These are phyloP conservation scores for Hevea brasiliensis DNA, from an alignment of 345 rosid genomes.

Conservation along the genomic window DNA sequence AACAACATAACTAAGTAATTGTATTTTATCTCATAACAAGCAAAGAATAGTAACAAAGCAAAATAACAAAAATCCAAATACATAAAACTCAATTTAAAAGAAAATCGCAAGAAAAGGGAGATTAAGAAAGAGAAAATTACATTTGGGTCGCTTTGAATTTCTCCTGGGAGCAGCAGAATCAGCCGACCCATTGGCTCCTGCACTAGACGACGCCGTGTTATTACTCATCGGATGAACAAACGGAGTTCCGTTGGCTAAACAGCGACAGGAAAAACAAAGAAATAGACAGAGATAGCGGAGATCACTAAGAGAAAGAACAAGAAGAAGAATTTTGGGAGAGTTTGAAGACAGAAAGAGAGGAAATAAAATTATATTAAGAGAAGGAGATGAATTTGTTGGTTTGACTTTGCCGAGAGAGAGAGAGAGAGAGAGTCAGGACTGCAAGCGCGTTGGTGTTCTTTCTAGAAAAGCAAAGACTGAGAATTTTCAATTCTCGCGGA, in stretches of 20 bases:
- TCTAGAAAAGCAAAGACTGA: too few species aligned
- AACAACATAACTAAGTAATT: background rate
- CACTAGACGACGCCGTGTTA: conserved; percentile 64
- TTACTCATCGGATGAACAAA: conserved; percentile 23
- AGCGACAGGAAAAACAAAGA: background rate
- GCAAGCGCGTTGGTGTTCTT: too few species aligned
- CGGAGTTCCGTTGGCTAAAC: background rate
- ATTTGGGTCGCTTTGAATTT: conserved; percentile 93
- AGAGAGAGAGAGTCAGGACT: too few species aligned
- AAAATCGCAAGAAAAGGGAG: background rate
- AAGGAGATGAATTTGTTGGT: too few species aligned
- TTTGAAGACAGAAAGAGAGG: too few species aligned
- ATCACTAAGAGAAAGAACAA: background rate
- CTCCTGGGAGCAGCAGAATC: conserved; percentile 72
- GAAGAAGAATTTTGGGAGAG: background rate
- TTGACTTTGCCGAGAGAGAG: too few species aligned
- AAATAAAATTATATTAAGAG: too few species aligned
- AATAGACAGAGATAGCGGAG: background rate
- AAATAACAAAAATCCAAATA: background rate
- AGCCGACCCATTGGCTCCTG: conserved; percentile 65
- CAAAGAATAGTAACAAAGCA: background rate
- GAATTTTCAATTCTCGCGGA: too few species aligned
- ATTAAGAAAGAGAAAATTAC: conserved; percentile 37
- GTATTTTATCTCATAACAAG: background rate
- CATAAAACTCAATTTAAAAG: background rate